These are phyloP conservation scores for Apophysomyces sp. DNA, from an alignment of 371 early-diverging fungal species.

Conservation along the genomic window DNA sequence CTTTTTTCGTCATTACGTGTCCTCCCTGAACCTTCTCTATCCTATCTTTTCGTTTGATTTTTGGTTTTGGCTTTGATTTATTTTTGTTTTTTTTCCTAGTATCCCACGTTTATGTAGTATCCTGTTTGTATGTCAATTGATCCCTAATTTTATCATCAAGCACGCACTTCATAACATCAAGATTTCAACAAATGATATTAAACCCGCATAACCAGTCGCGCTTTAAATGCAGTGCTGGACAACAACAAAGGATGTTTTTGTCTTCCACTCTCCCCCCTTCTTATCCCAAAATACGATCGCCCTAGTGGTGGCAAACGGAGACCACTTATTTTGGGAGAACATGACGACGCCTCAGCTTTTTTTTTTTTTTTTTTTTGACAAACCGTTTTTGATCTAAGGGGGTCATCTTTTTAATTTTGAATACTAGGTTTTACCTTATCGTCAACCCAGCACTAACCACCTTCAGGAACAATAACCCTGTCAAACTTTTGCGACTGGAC, in stretches of 20 bases:
- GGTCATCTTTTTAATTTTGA: neutral
- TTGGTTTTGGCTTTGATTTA: neutral
- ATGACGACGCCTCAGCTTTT: neutral
- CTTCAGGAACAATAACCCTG: neutral
- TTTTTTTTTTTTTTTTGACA: neutral
- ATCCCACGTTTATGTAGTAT: neutral
- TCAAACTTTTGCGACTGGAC: neutral
- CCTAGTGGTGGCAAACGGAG: neutral
- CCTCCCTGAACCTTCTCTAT: neutral
- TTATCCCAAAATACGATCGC: neutral
- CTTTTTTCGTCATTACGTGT: neutral
- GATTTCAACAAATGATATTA: neutral
- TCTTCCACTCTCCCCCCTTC: neutral
- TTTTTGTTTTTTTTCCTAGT: neutral
- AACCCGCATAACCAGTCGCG: neutral
- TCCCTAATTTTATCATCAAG: neutral
- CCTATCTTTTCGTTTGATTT: neutral
- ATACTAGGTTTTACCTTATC: neutral
- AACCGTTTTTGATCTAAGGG: neutral
- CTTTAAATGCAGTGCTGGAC: neutral
- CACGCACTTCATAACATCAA: neutral
- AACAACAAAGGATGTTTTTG: neutral
- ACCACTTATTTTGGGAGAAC: neutral
- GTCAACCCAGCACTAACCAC: neutral
- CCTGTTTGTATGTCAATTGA: conserved; percentile 1